Percentiles rank a stretch among this genome's conserved stretches.
phyloP scores from a whole-genome alignment of 2,329 filamentous ascomycete species.

The Stemphylium beticola region DNA sequence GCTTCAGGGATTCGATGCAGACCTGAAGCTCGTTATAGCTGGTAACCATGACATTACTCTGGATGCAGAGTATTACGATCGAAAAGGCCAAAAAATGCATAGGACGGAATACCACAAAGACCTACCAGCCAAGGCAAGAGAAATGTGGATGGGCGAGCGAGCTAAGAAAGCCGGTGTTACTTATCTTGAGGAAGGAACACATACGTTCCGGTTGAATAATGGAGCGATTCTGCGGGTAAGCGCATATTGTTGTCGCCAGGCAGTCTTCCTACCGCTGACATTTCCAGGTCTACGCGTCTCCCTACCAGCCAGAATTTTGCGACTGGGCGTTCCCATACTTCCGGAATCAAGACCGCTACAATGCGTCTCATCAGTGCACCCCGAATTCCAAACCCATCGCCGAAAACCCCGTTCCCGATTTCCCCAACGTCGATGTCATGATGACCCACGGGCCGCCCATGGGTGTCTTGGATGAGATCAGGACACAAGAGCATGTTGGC shows the following conservation, averaged over 20 bases:
- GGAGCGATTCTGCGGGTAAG: slow-evolving; percentile 56
- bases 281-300: slow-evolving; percentile 57
- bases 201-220: slow-evolving; percentile 55
- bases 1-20: slow-evolving; percentile 57
- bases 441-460: slow-evolving; percentile 67
- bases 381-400: slow-evolving; percentile 38
- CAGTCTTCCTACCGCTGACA: neutral
- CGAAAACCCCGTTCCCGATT: slow-evolving; percentile 53
- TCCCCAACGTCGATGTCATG: slow-evolving; percentile 59
- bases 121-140: slow-evolving; percentile 42
- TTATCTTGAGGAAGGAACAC: slow-evolving; percentile 63
- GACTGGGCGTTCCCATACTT: slow-evolving; percentile 63
- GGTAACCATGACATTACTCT: slow-evolving; percentile 65
- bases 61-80: slow-evolving; percentile 57
- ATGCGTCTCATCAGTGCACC: slow-evolving; percentile 43
- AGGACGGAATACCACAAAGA: slow-evolving; percentile 24
- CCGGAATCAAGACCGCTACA: slow-evolving; percentile 60
- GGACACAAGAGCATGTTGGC: slow-evolving; percentile 52
- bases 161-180: slow-evolving; percentile 56
- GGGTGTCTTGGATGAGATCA: slow-evolving; percentile 56
- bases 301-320: slow-evolving; percentile 63
- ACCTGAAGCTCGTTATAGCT: slow-evolving; percentile 66
- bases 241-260: no score
- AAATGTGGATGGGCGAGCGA: slow-evolving; percentile 55
- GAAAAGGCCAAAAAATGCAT: slow-evolving; percentile 37